These are phyloP conservation scores for Irpex sp. DNA, from an alignment of 1,284 basidiomycete genomes.

Conservation along the genomic window DNA sequence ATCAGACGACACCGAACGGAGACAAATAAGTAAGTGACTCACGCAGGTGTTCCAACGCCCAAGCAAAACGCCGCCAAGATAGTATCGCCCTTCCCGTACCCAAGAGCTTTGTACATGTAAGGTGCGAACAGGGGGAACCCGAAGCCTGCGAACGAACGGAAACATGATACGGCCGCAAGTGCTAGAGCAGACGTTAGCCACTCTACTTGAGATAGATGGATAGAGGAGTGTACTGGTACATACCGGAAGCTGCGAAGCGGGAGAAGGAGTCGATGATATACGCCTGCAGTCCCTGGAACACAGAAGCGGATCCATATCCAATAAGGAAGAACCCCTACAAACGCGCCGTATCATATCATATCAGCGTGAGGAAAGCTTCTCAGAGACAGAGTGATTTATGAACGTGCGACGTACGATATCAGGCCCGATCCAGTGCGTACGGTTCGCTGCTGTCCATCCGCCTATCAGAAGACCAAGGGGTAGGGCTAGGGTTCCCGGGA, in stretches of 20 bases:
- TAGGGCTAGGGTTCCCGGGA: slow-evolving; percentile 46
- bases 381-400: too few relatives aligned
- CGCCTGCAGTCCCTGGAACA: slow-evolving; percentile 52
- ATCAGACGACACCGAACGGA: not conserved
- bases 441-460: slow-evolving; percentile 57
- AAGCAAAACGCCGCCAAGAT: slow-evolving; percentile 51
- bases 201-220: too few relatives aligned
- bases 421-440: slow-evolving; percentile 57
- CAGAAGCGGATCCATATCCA: slow-evolving; percentile 46
- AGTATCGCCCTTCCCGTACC: slow-evolving; percentile 58
- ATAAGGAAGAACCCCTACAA: slow-evolving; percentile 48
- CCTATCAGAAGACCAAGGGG: slow-evolving; percentile 55
- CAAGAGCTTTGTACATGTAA: slow-evolving; percentile 53
- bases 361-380: too few relatives aligned
- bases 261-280: slow-evolving; percentile 66
- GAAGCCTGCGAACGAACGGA: slow-evolving; percentile 57
- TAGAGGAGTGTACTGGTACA: slow-evolving; percentile 9
- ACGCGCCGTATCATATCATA: not conserved
- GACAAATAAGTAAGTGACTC: slow-evolving; percentile 19
- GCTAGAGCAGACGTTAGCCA: slow-evolving; percentile 28
- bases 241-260: slow-evolving; percentile 55
- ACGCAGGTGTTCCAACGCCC: slow-evolving; percentile 58
- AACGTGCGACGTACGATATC: slow-evolving; percentile 43
- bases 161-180: slow-evolving; percentile 48
- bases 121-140: slow-evolving; percentile 66